Evolutionary conservation across 495 filamentous ascomycete genomes (phyloP), one percentile per base, ranked within the genome.

Genomic region (Xylaria telfairii): DNA sequence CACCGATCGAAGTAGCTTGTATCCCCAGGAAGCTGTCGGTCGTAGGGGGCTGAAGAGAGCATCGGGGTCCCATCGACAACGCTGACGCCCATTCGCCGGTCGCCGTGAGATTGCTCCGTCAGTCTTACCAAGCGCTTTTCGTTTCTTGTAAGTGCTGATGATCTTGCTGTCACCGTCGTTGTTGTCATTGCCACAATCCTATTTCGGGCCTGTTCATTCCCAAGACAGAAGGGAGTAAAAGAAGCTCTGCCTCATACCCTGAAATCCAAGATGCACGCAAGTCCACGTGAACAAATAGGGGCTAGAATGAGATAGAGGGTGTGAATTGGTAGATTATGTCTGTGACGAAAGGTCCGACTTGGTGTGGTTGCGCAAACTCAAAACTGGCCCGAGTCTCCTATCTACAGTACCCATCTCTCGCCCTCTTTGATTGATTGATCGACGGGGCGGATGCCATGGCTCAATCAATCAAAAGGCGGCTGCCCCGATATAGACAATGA

Each of bases 301-400:
- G 56, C 56, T 49, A 3, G 30, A 49, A n/a, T 30, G 42, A 26
- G 30, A 44, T 42, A 62, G 32, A 57, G 24, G 26, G 30, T 3
- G 54, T 19, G 1, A 19, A 49, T 41, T 49, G 37, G 54, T 30
- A 65, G 28, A 37, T 32, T 65, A 39, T n/a, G 59, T 42, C 68
- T 47, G 39, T 53, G 60, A 65, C 61, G 28, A 65, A 70, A 65
- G 26, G 37, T 65, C 46, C 3, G n/a, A 54, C 49, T 49, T 41
- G 49, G 39, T 28, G 49, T 49, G 61, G 68, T 70, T 70, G 68
- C 51, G 61, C 68, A 70, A 49, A 70, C 68, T 51, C 57, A 53
- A 69, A 63, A 39, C 59, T 44, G 21, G 57, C 19, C 44, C 30
- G 60, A 30, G 44, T 37, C 54, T 66, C 64, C 47, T 26, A 28